Evolutionary conservation across 2,329 filamentous ascomycete genomes (phyloP), one percentile per base, ranked within the genome.

Genomic region (Calonectria fujianensis): DNA sequence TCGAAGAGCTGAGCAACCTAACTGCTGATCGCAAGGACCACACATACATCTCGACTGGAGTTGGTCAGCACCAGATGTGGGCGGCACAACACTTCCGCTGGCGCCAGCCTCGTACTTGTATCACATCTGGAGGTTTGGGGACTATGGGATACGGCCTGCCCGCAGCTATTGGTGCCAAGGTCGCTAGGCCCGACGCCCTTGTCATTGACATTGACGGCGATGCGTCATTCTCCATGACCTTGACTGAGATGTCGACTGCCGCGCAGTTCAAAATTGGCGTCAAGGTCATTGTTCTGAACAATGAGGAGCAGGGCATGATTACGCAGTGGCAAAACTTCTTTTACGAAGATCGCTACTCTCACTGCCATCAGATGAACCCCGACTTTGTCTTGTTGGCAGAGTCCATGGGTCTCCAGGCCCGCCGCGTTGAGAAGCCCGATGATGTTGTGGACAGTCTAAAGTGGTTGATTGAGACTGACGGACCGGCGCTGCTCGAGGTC

Each of bases 31-130:
- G 93, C 78, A 98, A 98, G 86, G 89, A 97, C 63, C 90, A 93
- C 80, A 98, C 95, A 37, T 92, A 98, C 83, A 98, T 99, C 84
- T 88, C 96, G 2, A 98, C 96, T 3, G 96, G 96, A 85, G 96
- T 98, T 14, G 96, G 97, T 51, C 97, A 98, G 86, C 96, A 98
- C 66, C 96, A 98, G 87, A 98, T 98, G 97, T 98, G 96, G 97
- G 91, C 95, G 29, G 97, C 96, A 4, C 96, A 98, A 88, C 96
- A 98, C 89, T 98, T 95, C 92, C 92, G 96, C 81, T 98, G 96
- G 96, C 92, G 95, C 76, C 88, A 96, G 82, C 96, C 97, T 39
- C 93, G 96, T 78, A 94, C 94, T 76, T 97, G 98, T 94, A 94
- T 98, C 87, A 98, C 96, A 32, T 98, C 96, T 1, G 96, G 97